Base-by-base conservation (phyloP, 805 yeast genomes). In the Sugiyamaella qingdaonensis region DNA sequence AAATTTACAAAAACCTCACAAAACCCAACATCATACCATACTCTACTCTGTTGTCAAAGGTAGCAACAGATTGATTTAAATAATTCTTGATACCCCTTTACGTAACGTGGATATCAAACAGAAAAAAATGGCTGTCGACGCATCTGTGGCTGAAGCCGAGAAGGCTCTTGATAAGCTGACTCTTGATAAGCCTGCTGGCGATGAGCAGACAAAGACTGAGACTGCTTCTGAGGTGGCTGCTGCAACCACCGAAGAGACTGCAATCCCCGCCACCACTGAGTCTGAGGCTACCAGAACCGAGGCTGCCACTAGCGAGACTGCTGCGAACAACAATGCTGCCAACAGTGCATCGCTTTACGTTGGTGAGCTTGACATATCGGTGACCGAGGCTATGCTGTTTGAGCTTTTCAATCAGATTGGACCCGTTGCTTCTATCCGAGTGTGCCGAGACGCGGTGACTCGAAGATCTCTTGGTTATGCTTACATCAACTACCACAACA, bases 401-500 rank as follows among this genome's bases (percentile, higher is more conserved):
- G 99, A 94, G 78, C 78, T 91, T 66, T 94, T 94, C 79, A 87
- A 95, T 60, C 90, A 88, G 68, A 80, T 92, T 65, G 99, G 98
- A 64, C 90, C 88, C 68, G 98, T 94, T 56, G 82, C 97, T 32
- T 88, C 97, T 58, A 91, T 94, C 73, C 91, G 98, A 78, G 97
- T 94, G 60, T 94, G 99, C 79, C 92, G 99, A 78, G 98, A 94
- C 71, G 95, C 97, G 64, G 86, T 94, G 65, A 84, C 97, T 72
- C 88, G 92, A 79, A 90, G 89, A 70, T 92, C 98, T 58, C 83
- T 94, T 64, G 98, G 99, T 70, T 94, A 94, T 74, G 99, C 97
- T 67, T 94, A 94, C 77, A 97, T 94, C 68, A 94, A 94, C 86
- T 94, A 78, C 85, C 90, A 85, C 78, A 82, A 85, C 73, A 75